Evolutionary conservation across 2,329 filamentous ascomycete species (phyloP).

Genomic region (Boeremia exigua): DNA sequence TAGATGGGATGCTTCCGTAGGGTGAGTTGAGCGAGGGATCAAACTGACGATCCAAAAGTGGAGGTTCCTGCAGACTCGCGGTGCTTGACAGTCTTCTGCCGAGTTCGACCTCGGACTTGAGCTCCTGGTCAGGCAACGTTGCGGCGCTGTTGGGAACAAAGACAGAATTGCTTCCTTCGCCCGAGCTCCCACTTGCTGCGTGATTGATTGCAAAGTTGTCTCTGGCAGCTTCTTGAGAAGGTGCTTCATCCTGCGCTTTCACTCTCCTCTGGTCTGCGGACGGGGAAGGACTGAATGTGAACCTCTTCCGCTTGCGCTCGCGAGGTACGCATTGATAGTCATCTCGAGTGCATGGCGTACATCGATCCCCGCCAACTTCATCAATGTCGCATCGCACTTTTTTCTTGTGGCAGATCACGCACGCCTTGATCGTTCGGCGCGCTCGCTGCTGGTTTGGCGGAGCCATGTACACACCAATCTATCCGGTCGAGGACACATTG

Average conservation of each 20-base stretch:
- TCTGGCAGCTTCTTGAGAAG: constrained; percentile 17
- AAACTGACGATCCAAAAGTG: constrained; percentile 23
- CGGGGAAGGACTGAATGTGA: constrained; percentile 41
- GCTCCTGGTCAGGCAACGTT: constrained; percentile 17
- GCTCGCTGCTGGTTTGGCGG: constrained; percentile 25
- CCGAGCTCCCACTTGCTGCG: constrained; percentile 5
- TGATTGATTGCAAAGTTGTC: constrained; percentile 11
- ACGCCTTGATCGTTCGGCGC: constrained; percentile 44
- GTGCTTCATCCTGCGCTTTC: constrained; percentile 21
- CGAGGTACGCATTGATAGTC: constrained; percentile 42
- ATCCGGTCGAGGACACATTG: not conserved
- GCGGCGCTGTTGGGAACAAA: constrained; percentile 8
- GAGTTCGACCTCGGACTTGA: constrained; percentile 28
- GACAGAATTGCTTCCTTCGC: constrained; percentile 4
- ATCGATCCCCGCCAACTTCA: constrained; percentile 43
- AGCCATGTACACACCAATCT: constrained; percentile 14
- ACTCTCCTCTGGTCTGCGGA: constrained; percentile 21
- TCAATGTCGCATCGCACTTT: constrained; percentile 46
- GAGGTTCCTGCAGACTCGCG: constrained; percentile 29
- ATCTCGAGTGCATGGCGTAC: constrained; percentile 47
- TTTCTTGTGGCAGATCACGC: constrained; percentile 53
- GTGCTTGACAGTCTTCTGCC: constrained; percentile 31
- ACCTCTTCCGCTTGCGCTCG: constrained; percentile 42
- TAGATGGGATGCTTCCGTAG: constrained; percentile 21
- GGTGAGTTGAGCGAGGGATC: constrained; percentile 27